Evolutionary conservation across 495 filamentous ascomycete genomes (phyloP).

Genomic region (Clohesyomyces aquaticus): DNA sequence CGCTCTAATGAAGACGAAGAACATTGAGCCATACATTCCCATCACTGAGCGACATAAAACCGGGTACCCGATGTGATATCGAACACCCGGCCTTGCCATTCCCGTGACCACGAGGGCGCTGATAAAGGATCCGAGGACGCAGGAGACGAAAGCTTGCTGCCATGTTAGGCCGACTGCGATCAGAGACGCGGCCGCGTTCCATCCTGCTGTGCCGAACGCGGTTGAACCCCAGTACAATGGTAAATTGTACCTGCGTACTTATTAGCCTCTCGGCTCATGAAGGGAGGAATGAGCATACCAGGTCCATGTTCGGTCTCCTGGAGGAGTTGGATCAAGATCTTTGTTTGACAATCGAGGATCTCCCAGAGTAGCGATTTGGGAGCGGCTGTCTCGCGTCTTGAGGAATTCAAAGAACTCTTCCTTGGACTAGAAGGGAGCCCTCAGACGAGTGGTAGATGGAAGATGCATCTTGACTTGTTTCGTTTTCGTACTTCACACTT

Average conservation of each 20-base stretch:
- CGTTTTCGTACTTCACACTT: neutral
- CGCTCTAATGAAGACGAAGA: conserved; percentile 23
- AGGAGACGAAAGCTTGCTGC: conserved; percentile 19
- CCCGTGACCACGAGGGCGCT: conserved; percentile 10
- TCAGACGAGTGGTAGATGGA: conserved; percentile 5
- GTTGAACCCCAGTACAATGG: conserved; percentile 17
- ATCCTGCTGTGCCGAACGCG: conserved; percentile 16
- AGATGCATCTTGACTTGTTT: neutral
- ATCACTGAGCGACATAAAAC: conserved; percentile 12
- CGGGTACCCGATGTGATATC: conserved; percentile 23
- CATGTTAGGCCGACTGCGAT: conserved; percentile 17
- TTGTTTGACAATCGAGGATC: conserved; percentile 17
- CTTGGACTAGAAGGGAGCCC: conserved; percentile 10
- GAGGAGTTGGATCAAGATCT: conserved; percentile 14
- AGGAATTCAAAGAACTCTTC: conserved; percentile 16
- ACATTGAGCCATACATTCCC: conserved; percentile 28
- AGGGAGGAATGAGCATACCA: no score
- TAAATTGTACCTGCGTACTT: no score
- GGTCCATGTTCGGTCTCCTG: conserved; percentile 23
- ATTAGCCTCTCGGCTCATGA: no score
- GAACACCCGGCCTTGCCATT: conserved; percentile 13
- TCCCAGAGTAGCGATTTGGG: conserved; percentile 7
- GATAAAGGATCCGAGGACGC: conserved; percentile 21
- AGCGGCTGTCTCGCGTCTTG: neutral
- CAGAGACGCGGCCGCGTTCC: conserved; percentile 17